Percentiles rank a stretch among this genome's conserved stretches.
phyloP scores from a whole-genome alignment of 805 yeast species.

The Saccharomycopsis sp. region DNA sequence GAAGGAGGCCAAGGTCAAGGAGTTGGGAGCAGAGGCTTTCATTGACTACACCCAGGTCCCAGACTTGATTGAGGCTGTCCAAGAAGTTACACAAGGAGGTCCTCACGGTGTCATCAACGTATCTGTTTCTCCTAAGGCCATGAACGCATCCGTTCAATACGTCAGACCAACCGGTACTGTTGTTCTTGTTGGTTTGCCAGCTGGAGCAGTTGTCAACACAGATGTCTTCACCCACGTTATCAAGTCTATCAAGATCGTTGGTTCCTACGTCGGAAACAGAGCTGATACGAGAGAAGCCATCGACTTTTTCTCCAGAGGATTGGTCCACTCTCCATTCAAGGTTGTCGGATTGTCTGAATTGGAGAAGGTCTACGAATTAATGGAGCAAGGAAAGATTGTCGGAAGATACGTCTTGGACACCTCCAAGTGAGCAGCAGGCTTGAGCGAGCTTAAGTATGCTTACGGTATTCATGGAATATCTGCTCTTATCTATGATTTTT shows the following conservation, averaged over 20 bases:
- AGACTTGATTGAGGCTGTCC: constrained; percentile 50
- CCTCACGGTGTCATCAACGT: constrained; percentile 73
- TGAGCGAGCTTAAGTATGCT: too few relatives aligned
- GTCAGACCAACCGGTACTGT: constrained; percentile 59
- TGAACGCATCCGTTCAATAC: constrained; percentile 52
- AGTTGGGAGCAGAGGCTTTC: constrained; percentile 61
- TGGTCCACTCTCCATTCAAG: constrained; percentile 48
- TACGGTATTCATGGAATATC: too few relatives aligned
- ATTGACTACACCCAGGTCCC: constrained; percentile 51
- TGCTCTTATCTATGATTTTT: too few relatives aligned
- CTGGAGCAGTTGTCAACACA: constrained; percentile 47
- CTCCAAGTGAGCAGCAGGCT: too few relatives aligned
- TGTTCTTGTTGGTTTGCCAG: constrained; percentile 57
- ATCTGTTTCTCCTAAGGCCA: constrained; percentile 65
- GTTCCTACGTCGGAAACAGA: constrained; percentile 57
- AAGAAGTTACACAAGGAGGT: constrained; percentile 60
- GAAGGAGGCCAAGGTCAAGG: constrained; percentile 46
- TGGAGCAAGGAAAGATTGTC: constrained; percentile 57
- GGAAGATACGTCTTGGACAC: constrained; percentile 64
- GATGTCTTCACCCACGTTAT: constrained; percentile 50
- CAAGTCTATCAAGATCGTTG: constrained; percentile 46
- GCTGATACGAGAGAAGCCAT: constrained; percentile 54
- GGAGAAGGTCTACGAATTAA: constrained; percentile 41
- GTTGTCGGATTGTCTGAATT: constrained; percentile 47
- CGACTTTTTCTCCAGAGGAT: constrained; percentile 46